Evolutionary conservation across 176 grass and related monocot genomes (phyloP), one percentile per base, ranked within the genome.

Genomic region (Oryza brachyantha): DNA sequence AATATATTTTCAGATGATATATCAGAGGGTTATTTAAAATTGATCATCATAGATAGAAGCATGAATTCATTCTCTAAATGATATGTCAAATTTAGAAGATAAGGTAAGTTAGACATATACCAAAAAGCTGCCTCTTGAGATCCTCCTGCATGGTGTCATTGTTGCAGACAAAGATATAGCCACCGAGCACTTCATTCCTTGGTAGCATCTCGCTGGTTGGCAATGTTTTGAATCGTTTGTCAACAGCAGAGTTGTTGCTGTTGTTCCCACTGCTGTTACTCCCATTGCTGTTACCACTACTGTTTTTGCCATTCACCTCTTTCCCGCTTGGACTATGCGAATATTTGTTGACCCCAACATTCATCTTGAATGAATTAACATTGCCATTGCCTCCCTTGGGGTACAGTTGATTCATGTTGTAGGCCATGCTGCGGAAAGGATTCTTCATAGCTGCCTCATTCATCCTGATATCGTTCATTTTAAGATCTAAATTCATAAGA

Each of bases 71-170:
- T 65, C 37, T 26, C 1, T 39, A 5, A 73, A 62, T 31, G 72
- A 41, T 25, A 26, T 21, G 11, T 8, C 17, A 11, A 25, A 62
- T 22, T 29, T 3, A 84, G 68, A 48, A 68, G 37, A 72, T 46
- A 29, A 57, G 7, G 21, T 57, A 57, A 57, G 21, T 57, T 38
- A 28, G 74, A 62, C 36, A 84, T 80, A 68, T 89, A 98, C 96
- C 96, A 87, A 98, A 98, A 70, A 98, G 90, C 76, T 94, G 96
- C 72, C 96, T 85, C 74, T 94, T 98, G 64, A 98, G 92, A 93
- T 98, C 96, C 80, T 98, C 96, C 77, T 92, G 96, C 96, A 98
- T 98, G 32, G 96, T 98, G 68, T 98, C 96, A 63, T 98, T 98
- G 83, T 98, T 98, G 89, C 96, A 98, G 34, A 98, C 96, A 85